Evolutionary conservation across 768 basidiomycete genomes (phyloP).

Genomic region (Hericium coralloides): DNA sequence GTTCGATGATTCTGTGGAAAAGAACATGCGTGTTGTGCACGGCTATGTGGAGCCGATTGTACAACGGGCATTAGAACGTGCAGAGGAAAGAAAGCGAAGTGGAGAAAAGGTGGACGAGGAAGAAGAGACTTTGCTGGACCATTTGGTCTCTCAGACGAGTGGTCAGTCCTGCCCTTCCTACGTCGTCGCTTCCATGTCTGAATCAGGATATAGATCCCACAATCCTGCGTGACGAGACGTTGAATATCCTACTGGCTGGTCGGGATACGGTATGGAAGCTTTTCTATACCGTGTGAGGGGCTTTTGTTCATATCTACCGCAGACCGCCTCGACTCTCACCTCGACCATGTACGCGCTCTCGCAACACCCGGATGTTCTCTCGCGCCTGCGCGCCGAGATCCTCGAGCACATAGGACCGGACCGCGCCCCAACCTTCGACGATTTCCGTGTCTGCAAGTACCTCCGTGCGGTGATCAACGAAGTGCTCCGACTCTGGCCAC

Average conservation of each 20-base stretch:
- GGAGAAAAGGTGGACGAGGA: not conserved
- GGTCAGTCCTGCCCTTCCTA: conserved; percentile 20
- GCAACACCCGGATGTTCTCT: conserved; percentile 21
- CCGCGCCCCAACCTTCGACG: conserved; percentile 21
- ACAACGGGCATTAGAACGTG: not conserved
- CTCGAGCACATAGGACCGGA: conserved; percentile 18
- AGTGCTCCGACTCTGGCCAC: conserved; percentile 3
- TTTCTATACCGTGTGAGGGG: too few species aligned
- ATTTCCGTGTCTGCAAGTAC: conserved; percentile 25
- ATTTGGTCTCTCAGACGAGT: conserved; percentile 28
- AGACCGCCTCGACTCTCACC: conserved; percentile 22
- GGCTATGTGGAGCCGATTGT: not conserved
- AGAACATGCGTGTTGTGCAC: not conserved
- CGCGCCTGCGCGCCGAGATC: conserved; percentile 23
- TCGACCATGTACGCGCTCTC: conserved; percentile 23
- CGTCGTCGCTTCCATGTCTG: not conserved
- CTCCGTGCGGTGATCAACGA: conserved; percentile 27
- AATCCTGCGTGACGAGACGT: conserved; percentile 21
- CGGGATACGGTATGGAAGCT: conserved; percentile 18
- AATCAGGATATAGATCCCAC: conserved; percentile 17
- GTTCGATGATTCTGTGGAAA: not conserved
- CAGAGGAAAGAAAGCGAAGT: not conserved
- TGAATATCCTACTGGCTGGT: conserved; percentile 28
- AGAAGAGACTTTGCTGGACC: conserved; percentile 32
- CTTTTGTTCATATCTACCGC: not conserved